These are phyloP conservation scores for Taiwanofungus camphoratus DNA, from an alignment of 1,284 basidiomycete species.

Conservation along the genomic window DNA sequence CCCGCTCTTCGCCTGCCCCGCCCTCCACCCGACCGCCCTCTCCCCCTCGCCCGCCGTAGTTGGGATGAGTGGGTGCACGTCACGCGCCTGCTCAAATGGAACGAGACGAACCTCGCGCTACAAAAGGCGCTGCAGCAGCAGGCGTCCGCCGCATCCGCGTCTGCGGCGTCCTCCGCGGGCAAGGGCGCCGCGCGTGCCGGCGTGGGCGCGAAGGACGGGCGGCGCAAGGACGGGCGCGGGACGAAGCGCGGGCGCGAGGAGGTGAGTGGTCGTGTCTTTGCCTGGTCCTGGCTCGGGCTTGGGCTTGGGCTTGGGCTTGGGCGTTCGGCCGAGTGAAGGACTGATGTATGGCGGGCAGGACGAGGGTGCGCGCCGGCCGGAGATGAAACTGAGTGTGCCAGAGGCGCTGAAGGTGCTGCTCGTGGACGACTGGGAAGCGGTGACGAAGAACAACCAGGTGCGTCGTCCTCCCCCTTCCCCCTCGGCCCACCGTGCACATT, in stretches of 20 bases:
- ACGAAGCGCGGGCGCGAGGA: conserved; percentile 61
- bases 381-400: conserved; percentile 88
- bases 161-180: conserved; percentile 20
- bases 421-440: conserved; percentile 97
- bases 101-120: conserved; percentile 78
- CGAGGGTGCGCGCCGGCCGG: conserved; percentile 68
- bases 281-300: neutral
- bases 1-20: too few relatives aligned
- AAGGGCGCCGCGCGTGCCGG: conserved; percentile 27
- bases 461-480: conserved; percentile 8
- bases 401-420: conserved; percentile 85
- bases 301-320: too few relatives aligned
- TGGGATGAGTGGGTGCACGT: conserved; percentile 99
- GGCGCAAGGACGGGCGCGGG: conserved; percentile 46
- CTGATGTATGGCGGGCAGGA: conserved; percentile 34
- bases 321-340: neutral
- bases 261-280: conserved; percentile 29
- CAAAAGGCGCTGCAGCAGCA: conserved; percentile 51
- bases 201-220: conserved; percentile 33
- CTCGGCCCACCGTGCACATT: too few relatives aligned
- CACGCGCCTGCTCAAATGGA: conserved; percentile 79
- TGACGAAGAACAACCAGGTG: conserved; percentile 93
- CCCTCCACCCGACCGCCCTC: conserved; percentile 5
- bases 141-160: conserved; percentile 23
- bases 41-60: conserved; percentile 33